These are phyloP conservation scores for Alternaria brassicicola DNA, from an alignment of 2,329 filamentous ascomycete genomes.

Conservation along the genomic window DNA sequence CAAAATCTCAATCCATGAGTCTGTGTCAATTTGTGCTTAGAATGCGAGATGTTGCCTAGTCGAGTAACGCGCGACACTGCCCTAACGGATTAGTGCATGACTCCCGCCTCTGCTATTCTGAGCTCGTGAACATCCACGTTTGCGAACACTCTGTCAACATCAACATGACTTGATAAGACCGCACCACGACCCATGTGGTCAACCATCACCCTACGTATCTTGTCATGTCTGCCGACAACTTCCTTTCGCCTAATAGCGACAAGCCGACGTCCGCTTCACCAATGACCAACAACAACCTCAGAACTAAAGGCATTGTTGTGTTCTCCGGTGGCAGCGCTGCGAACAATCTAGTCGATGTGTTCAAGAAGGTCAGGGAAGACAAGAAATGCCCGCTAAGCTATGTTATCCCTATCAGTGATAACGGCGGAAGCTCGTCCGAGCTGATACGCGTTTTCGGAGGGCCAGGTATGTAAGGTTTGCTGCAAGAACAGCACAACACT, in stretches of 20 bases:
- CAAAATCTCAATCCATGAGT: neutral
- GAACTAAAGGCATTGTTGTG: constrained; percentile 70
- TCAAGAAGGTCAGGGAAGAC: constrained; percentile 65
- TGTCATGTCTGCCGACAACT: constrained; percentile 30
- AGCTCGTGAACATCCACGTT: constrained; percentile 16
- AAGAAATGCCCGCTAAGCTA: constrained; percentile 76
- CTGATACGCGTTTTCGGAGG: constrained; percentile 93
- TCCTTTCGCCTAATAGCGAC: constrained; percentile 23
- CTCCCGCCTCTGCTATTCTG: constrained; percentile 27
- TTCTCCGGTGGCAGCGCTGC: constrained; percentile 95
- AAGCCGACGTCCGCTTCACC: constrained; percentile 20
- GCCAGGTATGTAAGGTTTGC: constrained; percentile 64
- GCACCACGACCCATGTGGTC: constrained; percentile 22
- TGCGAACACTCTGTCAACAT: constrained; percentile 25
- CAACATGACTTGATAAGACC: constrained; percentile 27
- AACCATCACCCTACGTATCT: neutral
- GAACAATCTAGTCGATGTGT: constrained; percentile 91
- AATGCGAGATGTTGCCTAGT: constrained; percentile 40
- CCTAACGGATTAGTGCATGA: constrained; percentile 34
- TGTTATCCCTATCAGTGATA: constrained; percentile 94
- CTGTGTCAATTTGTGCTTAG: neutral
- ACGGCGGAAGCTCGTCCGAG: constrained; percentile 92
- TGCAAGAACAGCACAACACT: neutral
- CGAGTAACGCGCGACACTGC: constrained; percentile 18
- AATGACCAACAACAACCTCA: constrained; percentile 33